Conservation (phyloP, 495 filamentous ascomycete genomes). For the Hyphodiscus hymeniophilus region DNA sequence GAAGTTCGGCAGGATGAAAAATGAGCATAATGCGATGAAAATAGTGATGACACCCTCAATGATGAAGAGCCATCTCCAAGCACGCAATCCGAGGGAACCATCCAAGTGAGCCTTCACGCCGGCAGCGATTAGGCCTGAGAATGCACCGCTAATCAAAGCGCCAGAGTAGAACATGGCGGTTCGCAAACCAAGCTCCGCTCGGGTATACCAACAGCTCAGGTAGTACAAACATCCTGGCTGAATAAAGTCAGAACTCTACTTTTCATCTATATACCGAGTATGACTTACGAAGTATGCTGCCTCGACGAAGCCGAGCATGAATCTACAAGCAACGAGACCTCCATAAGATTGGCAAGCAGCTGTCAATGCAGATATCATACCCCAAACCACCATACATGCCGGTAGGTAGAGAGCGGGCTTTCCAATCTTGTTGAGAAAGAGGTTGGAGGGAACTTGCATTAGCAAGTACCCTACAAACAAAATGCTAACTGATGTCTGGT, state of each 20-base stretch:
- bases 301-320: constrained; percentile 61
- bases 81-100: constrained; percentile 32
- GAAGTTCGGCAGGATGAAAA: constrained; percentile 67
- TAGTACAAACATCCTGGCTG: constrained; percentile 36
- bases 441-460: constrained; percentile 46
- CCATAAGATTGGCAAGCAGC: constrained; percentile 49
- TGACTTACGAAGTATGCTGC: constrained; percentile 39
- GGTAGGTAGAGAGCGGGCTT: constrained; percentile 60
- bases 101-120: constrained; percentile 44
- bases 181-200: constrained; percentile 40
- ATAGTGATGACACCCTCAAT: constrained; percentile 60
- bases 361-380: constrained; percentile 58
- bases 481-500: constrained; percentile 29
- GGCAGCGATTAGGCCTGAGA: constrained; percentile 55
- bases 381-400: constrained; percentile 59
- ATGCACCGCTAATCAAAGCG: constrained; percentile 52
- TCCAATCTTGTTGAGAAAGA: constrained; percentile 49
- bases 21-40: constrained; percentile 37
- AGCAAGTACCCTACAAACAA: constrained; percentile 29
- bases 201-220: constrained; percentile 50
- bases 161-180: constrained; percentile 56
- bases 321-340: constrained; percentile 56
- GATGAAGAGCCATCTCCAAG: constrained; percentile 67
- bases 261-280: constrained; percentile 22
- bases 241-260: constrained; percentile 28